Evolutionary conservation across 495 filamentous ascomycete genomes (phyloP), one percentile per base, ranked within the genome.

Genomic region (Aspergillus sparsus): DNA sequence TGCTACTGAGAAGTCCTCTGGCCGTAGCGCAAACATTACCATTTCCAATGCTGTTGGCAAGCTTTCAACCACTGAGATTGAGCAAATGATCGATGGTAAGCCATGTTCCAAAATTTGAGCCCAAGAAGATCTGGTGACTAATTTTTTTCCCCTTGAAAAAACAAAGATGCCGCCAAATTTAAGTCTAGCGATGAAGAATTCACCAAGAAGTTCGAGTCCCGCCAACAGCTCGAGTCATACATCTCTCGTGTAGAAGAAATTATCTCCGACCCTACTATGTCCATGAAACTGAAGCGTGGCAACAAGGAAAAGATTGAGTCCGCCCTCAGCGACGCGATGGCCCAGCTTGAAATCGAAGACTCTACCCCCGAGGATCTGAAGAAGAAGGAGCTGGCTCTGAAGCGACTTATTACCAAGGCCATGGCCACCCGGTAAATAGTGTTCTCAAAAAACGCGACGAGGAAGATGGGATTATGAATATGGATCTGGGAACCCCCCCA

Each of bases 1-100:
- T 64, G 94, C 94, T 64, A 97, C 92, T 41, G 94, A 99, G 84
- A 99, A 99, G 89, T 92, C 93, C 64, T 97, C 95, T 47, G 94
- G 94, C 66, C 91, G 95, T 69, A 93, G 84, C 70, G 94, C 94
- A 76, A 99, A 99, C 85, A 99, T 99, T 77, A 98, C 95, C 71
- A 99, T 99, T 80, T 93, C 92, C 74, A 99, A 99, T 85, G 96
- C 94, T 59, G 94, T 99, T 71, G 94, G 94, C 74, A 99, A 99
- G 83, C 90, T 99, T 56, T 96, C 92, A 46, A 89, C 89, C 55
- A 79, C 80, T 60, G 95, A 99, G 78, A 99, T 99, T 66, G 94
- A 99, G 80, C 92, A 83, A 76, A 98, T 98, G 94, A 89, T 98
- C 72, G 88, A 79, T 72, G 89, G 89, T 91, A 80, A 77, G 86